Evolutionary conservation across 768 basidiomycete genomes (phyloP).

Genomic region (Neoboletus subvelutipes): DNA sequence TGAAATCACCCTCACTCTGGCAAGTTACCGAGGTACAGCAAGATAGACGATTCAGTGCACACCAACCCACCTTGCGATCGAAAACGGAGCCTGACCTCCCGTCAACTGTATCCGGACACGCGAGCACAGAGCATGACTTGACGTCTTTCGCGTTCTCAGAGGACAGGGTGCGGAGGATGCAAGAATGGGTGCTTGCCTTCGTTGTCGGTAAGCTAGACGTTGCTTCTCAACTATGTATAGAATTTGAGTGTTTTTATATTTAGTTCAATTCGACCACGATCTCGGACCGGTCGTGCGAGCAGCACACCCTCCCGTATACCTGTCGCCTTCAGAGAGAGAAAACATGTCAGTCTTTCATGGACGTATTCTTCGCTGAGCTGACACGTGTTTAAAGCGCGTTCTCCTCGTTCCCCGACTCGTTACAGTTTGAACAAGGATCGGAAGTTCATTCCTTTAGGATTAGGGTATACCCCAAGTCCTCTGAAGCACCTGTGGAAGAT

Average conservation of each 20-base stretch:
- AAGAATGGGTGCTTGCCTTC: constrained; percentile 67
- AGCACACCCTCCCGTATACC: constrained; percentile 62
- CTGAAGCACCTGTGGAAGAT: constrained; percentile 16
- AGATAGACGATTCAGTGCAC: constrained; percentile 10
- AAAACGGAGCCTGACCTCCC: constrained; percentile 45
- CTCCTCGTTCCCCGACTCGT: constrained; percentile 88
- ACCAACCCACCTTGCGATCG: constrained; percentile 41
- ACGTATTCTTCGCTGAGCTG: neutral
- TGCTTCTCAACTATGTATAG: neutral
- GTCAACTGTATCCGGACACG: constrained; percentile 29
- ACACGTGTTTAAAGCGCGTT: constrained; percentile 62
- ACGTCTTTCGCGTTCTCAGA: constrained; percentile 47
- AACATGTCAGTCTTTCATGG: constrained; percentile 59
- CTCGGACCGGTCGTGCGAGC: constrained; percentile 76
- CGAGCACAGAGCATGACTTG: constrained; percentile 39
- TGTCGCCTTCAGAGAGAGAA: constrained; percentile 68
- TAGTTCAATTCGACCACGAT: constrained; percentile 89
- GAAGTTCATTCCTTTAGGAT: constrained; percentile 87
- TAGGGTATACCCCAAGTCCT: constrained; percentile 44
- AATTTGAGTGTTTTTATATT: constrained; percentile 5
- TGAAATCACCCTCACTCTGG: constrained; percentile 38
- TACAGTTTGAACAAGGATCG: constrained; percentile 80
- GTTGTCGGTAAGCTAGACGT: constrained; percentile 54
- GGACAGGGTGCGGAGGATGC: constrained; percentile 48
- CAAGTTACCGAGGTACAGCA: constrained; percentile 24